Percentiles rank a stretch among this genome's conserved stretches.
These are phyloP conservation scores for Protostelium mycophagum DNA, from an alignment of 78 protist species.

Conservation along the genomic window DNA sequence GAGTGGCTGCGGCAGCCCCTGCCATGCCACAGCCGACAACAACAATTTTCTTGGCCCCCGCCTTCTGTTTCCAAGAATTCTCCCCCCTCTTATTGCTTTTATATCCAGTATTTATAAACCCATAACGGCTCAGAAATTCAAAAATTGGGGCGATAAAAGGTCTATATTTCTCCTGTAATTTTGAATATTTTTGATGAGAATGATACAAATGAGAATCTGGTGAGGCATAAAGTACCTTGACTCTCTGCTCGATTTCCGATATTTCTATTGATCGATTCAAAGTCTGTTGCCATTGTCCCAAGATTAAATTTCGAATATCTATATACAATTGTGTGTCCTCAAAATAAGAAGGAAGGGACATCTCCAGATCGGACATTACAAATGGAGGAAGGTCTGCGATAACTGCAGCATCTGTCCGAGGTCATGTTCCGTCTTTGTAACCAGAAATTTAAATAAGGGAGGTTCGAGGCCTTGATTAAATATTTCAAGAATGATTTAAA, in stretches of 20 bases:
- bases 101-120: background rate
- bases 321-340: background rate
- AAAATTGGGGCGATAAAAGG: background rate
- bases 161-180: background rate
- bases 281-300: background rate
- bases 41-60: background rate
- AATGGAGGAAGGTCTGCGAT: background rate
- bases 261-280: too few species aligned
- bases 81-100: too few species aligned
- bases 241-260: too few species aligned
- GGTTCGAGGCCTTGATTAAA: too few species aligned
- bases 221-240: too few species aligned
- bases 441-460: too few species aligned
- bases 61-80: background rate
- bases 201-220: too few species aligned
- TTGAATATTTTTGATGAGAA: too few species aligned
- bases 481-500: too few species aligned
- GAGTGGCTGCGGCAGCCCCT: constrained; percentile 7
- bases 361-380: background rate
- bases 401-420: background rate
- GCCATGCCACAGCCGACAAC: constrained; percentile 17
- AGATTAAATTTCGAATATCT: background rate
- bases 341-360: background rate
- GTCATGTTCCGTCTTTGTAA: too few species aligned
- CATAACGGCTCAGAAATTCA: background rate